Percentiles rank a stretch among this genome's conserved stretches.
Evolutionary conservation across 768 basidiomycete species (phyloP).

Genomic region (Tephrocybe sp.): DNA sequence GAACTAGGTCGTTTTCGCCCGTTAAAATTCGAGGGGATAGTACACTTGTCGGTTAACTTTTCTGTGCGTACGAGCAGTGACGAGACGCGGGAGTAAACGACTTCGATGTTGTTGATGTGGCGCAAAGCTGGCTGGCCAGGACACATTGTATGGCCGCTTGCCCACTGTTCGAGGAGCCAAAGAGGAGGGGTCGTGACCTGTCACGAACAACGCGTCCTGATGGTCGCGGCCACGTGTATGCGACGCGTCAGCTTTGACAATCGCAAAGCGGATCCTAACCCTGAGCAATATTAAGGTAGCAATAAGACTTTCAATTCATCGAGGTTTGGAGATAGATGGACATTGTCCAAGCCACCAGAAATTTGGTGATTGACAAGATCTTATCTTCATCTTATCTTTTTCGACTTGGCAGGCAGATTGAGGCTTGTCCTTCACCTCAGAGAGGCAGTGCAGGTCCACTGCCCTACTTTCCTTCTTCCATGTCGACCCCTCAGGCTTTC

Average conservation of each 20-base stretch:
- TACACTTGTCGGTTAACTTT: background rate
- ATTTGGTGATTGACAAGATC: too few relatives aligned
- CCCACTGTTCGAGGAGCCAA: background rate
- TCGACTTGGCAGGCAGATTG: background rate
- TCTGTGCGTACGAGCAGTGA: background rate
- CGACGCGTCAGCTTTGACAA: background rate
- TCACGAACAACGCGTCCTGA: slow-evolving; percentile 1
- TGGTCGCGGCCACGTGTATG: background rate
- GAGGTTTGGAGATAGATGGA: too few relatives aligned
- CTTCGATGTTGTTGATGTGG: slow-evolving; percentile 1
- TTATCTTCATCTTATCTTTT: slow-evolving; percentile 11
- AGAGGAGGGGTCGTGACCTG: slow-evolving; percentile 6
- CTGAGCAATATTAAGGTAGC: too few relatives aligned
- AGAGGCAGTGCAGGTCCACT: slow-evolving; percentile 4
- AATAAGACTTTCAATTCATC: too few relatives aligned
- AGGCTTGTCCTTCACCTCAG: background rate
- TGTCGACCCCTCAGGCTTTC: slow-evolving; percentile 42
- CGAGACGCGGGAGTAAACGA: background rate
- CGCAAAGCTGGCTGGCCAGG: slow-evolving; percentile 11
- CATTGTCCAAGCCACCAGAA: background rate
- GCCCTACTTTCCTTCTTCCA: slow-evolving; percentile 1
- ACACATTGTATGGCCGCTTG: background rate
- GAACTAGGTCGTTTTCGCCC: slow-evolving; percentile 8
- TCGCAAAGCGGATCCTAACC: background rate
- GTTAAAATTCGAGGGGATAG: slow-evolving; percentile 12